Evolutionary conservation across 805 yeast genomes (phyloP), one percentile per base, ranked within the genome.

Genomic region (Priceomyces fermenticarens): DNA sequence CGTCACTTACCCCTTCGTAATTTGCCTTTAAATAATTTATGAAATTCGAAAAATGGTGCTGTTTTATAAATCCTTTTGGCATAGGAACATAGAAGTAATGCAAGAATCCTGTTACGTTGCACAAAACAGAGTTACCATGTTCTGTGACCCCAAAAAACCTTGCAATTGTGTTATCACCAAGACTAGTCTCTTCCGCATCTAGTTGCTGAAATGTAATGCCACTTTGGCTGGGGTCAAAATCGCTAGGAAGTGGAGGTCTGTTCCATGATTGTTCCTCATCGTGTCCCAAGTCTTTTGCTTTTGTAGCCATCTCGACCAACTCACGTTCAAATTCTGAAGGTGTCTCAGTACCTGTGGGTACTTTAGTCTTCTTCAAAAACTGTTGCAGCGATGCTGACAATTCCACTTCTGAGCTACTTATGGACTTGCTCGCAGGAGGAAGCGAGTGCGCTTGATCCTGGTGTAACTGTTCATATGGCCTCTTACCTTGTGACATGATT

Each of bases 71-170:
- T 4, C 87, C 88, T 32, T 76, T 68, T 2, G 99, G 99, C 9
- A 88, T 90, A 0, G 97, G 96, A 10, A 87, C 95, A 52, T 88
- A 93, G 45, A 93, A 75, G 60, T 93, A 93, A 58, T 95, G 99
- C 41, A 77, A 59, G 58, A 95, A 93, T 5, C 95, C 96, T 2
- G 84, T 77, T 11, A 93, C 93, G 51, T 85, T 88, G 66, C 98
- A 90, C 49, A 90, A 72, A 14, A 93, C 87, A 0, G 97, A 86
- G 55, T 88, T 70, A 3, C 99, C 99, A 41, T 79, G 83, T 43
- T 73, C 78, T 1, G 98, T 89, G 30, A 95, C 89, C 42, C 99
- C 99, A 62, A 90, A 93, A 55, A 95, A 84, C 41, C 97, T 76
- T 0, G 90, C 86, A 1, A 79, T 73, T 0, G 85, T 77, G 17